A percentile compares a stretch with the other conserved stretches of the same genome.
Evolutionary conservation across 495 filamentous ascomycete genomes (phyloP).

Genomic region (Bryoglossum gracile): DNA sequence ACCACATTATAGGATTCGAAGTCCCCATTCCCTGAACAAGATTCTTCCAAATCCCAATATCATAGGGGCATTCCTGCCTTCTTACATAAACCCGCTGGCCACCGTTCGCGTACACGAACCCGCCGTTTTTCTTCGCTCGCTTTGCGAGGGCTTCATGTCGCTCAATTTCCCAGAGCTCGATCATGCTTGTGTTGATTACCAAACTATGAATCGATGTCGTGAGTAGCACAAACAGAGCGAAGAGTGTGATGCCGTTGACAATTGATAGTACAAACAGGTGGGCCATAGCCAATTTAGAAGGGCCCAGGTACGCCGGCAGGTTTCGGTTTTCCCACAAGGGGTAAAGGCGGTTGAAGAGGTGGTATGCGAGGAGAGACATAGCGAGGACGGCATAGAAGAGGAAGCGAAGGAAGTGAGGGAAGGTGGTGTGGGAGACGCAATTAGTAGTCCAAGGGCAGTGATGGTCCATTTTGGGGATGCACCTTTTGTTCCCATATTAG

Average conservation of each 20-base stretch:
- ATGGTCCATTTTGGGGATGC: slow-evolving; percentile 96
- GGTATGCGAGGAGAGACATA: slow-evolving; percentile 50
- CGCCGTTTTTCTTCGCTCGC: slow-evolving; percentile 48
- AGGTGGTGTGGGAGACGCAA: slow-evolving; percentile 85
- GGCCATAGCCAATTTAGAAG: slow-evolving; percentile 51
- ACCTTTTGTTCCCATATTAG: slow-evolving; percentile 45
- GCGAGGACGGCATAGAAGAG: slow-evolving; percentile 54
- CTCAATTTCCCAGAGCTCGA: slow-evolving; percentile 91
- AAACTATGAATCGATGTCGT: slow-evolving; percentile 36
- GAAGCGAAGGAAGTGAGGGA: slow-evolving; percentile 65
- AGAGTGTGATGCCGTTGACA: slow-evolving; percentile 52
- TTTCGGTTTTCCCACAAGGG: slow-evolving; percentile 59
- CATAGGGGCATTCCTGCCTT: slow-evolving; percentile 82
- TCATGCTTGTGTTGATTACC: slow-evolving; percentile 59
- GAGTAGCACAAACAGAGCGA: slow-evolving; percentile 61
- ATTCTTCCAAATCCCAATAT: slow-evolving; percentile 81
- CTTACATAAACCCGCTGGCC: slow-evolving; percentile 44
- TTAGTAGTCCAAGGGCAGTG: slow-evolving; percentile 96
- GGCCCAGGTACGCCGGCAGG: slow-evolving; percentile 79
- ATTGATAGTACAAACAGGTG: slow-evolving; percentile 60
- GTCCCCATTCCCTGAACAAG: slow-evolving; percentile 68
- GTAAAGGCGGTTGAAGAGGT: slow-evolving; percentile 46
- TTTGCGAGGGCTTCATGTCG: slow-evolving; percentile 70
- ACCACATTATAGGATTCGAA: slow-evolving; percentile 38
- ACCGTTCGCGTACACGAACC: slow-evolving; percentile 53